Percentiles rank a stretch among this genome's conserved stretches.
These are phyloP conservation scores for Lepiota brunneoincarnata DNA, from an alignment of 768 basidiomycete species.

Conservation along the genomic window DNA sequence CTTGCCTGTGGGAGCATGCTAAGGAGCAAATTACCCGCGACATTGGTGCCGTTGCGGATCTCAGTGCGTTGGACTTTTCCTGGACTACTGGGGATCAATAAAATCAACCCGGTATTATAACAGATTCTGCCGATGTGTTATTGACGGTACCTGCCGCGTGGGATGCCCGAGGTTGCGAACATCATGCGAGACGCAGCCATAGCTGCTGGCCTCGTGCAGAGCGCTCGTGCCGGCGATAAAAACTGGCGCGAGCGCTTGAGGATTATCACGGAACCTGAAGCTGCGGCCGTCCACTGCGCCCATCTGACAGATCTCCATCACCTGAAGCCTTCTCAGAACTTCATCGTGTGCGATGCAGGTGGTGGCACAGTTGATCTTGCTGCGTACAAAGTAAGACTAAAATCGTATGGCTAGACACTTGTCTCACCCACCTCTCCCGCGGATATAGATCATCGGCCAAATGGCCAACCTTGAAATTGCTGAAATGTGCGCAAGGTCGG, in stretches of 20 bases:
- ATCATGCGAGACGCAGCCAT: conserved; percentile 87
- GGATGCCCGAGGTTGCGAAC: conserved; percentile 82
- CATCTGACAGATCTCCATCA: conserved; percentile 79
- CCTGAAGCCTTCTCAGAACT: conserved; percentile 76
- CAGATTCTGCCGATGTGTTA: conserved; percentile 83
- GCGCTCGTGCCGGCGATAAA: conserved; percentile 63
- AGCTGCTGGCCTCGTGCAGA: conserved; percentile 74
- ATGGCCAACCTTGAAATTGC: conserved; percentile 84
- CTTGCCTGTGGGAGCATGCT: conserved; percentile 83
- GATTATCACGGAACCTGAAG: conserved; percentile 83
- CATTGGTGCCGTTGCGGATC: conserved; percentile 82
- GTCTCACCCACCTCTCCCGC: conserved; percentile 12
- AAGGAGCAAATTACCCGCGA: conserved; percentile 85
- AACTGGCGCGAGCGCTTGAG: conserved; percentile 78
- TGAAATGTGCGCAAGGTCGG: conserved; percentile 85
- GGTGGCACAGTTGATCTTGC: conserved; percentile 72
- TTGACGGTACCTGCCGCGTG: conserved; percentile 89
- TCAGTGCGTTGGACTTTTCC: conserved; percentile 48
- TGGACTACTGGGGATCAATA: not conserved
- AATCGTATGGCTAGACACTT: conserved; percentile 2
- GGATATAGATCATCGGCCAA: conserved; percentile 67
- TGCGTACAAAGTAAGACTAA: conserved; percentile 50
- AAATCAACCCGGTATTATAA: conserved; percentile 6
- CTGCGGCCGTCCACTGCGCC: conserved; percentile 89
- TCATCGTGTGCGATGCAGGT: conserved; percentile 91